Base-by-base conservation (phyloP, 2,329 filamentous ascomycete genomes). In the Neofusicoccum umdonicola region DNA sequence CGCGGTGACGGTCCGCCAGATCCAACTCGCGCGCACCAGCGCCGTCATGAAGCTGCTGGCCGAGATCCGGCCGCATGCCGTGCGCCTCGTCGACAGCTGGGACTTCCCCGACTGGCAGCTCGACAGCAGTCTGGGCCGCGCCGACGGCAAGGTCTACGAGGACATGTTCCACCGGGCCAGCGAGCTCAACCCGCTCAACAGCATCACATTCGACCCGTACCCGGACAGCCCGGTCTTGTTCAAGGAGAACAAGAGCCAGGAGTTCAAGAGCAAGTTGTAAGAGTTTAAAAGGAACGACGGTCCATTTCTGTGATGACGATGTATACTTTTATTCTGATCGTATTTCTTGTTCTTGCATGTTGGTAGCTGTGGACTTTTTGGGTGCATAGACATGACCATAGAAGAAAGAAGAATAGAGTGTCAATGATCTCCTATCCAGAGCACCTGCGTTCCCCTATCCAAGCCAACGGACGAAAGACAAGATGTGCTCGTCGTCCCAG, bases 71-170 rank as follows among this genome's bases (percentile, higher is more conserved):
- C 90, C 90, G 3, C 90, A 93, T 72, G 89, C 90, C 0, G 83
- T 93, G 13, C 77, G 85, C 11, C 78, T 93, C 11, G 90, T 92
- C 0, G 90, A 93, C 71, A 81, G 88, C 0, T 93, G 90, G 90
- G 85, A 86, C 66, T 91, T 93, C 77, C 87, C 90, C 1, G 90
- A 93, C 73, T 93, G 88, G 88, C 88, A 91, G 70, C 83, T 93
- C 2, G 90, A 93, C 73, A 88, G 85, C 70, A 87, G 85, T 65
- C 75, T 93, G 44, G 90, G 90, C 1, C 81, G 89, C 1, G 85
- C 84, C 48, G 90, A 93, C 66, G 90, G 90, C 19, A 88, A 89
- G 70, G 90, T 92, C 1, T 93, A 93, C 69, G 88, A 91, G 74
- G 90, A 92, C 70, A 82, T 93, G 80, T 93, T 92, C 78, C 81